These are phyloP conservation scores for Linaria vulgaris DNA, from an alignment of 257 asterid species.

Conservation along the genomic window DNA sequence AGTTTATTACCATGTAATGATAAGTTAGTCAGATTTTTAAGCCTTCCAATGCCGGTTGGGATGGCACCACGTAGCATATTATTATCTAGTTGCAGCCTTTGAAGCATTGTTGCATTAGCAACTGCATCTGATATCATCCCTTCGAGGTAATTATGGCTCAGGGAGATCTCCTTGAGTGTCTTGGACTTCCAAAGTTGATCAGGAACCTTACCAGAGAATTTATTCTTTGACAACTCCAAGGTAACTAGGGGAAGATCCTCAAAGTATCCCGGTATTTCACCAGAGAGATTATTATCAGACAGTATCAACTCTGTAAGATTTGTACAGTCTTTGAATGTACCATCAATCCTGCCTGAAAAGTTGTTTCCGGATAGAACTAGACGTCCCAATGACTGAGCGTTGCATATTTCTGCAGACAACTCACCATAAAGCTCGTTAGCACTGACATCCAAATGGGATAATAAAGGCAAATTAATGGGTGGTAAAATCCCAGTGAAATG, in stretches of 20 bases:
- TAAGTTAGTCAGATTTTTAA: slow-evolving; percentile 64
- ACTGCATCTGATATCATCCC: slow-evolving; percentile 48
- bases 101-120: slow-evolving; percentile 36
- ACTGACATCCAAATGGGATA: slow-evolving; percentile 51
- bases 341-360: slow-evolving; percentile 53
- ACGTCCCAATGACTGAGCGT: slow-evolving; percentile 39
- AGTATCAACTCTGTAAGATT: slow-evolving; percentile 50
- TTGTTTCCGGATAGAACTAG: slow-evolving; percentile 52
- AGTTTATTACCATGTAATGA: slow-evolving; percentile 69
- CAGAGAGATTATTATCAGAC: slow-evolving; percentile 57
- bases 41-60: slow-evolving; percentile 56
- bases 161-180: slow-evolving; percentile 55
- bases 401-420: slow-evolving; percentile 53
- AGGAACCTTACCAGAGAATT: slow-evolving; percentile 57
- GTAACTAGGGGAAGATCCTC: slow-evolving; percentile 56
- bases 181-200: slow-evolving; percentile 62
- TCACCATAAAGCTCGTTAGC: slow-evolving; percentile 62
- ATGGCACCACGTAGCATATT: slow-evolving; percentile 61
- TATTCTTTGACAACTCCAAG: slow-evolving; percentile 61
- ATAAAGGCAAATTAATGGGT: slow-evolving; percentile 47
- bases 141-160: slow-evolving; percentile 48
- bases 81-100: slow-evolving; percentile 55
- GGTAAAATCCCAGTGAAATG: slow-evolving; percentile 58
- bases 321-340: slow-evolving; percentile 47
- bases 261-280: slow-evolving; percentile 63